phyloP scores from a whole-genome alignment of 345 rosid genomes.

The Murraya paniculata region DNA sequence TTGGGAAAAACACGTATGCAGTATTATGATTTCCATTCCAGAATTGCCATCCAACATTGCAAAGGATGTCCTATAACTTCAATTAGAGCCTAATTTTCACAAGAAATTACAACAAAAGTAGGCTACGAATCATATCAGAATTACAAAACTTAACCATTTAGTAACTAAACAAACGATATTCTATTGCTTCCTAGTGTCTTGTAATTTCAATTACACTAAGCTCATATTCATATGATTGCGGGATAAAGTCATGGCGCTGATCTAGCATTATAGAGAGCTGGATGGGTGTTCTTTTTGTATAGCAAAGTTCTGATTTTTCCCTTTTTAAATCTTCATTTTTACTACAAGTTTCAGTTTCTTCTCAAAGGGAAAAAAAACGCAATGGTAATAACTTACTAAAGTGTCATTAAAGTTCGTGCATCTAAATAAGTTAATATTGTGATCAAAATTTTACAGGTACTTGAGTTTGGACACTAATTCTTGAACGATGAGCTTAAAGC shows the following conservation, averaged over 20 bases:
- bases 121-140: slow-evolving; percentile 9
- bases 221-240: no score
- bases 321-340: no score
- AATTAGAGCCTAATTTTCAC: slow-evolving; percentile 21
- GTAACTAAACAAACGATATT: background rate
- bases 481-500: background rate
- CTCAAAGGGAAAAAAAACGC: background rate
- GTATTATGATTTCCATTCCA: slow-evolving; percentile 35
- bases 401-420: no score
- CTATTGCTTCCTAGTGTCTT: background rate
- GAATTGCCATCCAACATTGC: slow-evolving; percentile 25
- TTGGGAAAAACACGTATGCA: slow-evolving; percentile 20
- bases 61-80: slow-evolving; percentile 25
- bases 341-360: no score
- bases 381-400: background rate
- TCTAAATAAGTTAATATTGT: background rate
- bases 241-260: no score
- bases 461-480: background rate
- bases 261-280: no score
- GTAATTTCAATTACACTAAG: no score
- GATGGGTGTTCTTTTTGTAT: no score
- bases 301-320: no score
- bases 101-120: slow-evolving; percentile 10
- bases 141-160: slow-evolving; percentile 1
- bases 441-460: no score